These are phyloP conservation scores for Fusarium ambrosium DNA, from an alignment of 2,329 filamentous ascomycete species.

Conservation along the genomic window DNA sequence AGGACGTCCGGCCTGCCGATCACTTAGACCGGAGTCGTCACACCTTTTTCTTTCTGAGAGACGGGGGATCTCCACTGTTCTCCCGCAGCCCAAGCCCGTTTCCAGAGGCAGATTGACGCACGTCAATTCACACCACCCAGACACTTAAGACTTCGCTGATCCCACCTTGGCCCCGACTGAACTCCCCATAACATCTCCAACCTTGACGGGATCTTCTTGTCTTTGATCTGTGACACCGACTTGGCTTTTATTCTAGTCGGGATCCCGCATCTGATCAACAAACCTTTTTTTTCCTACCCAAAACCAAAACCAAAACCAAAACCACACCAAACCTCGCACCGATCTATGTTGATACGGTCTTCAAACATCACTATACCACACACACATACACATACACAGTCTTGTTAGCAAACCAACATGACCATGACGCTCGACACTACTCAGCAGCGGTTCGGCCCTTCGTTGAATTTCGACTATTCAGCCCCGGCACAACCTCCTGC, in stretches of 20 bases:
- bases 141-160: conserved; percentile 74
- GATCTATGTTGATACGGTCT: conserved; percentile 43
- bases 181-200: conserved; percentile 52
- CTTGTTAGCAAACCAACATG: conserved; percentile 69
- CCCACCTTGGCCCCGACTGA: conserved; percentile 58
- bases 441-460: conserved; percentile 81
- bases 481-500: conserved; percentile 70
- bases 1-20: conserved; percentile 68
- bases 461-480: conserved; percentile 83
- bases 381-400: conserved; percentile 35
- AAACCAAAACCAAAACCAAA: conserved; percentile 3
- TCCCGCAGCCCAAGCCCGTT: conserved; percentile 56
- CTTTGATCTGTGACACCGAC: conserved; percentile 59
- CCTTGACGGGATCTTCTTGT: conserved; percentile 53
- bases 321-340: conserved; percentile 26
- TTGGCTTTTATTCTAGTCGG: conserved; percentile 60
- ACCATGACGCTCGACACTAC: conserved; percentile 95
- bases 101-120: conserved; percentile 57
- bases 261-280: conserved; percentile 68
- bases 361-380: conserved; percentile 25
- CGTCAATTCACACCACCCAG: conserved; percentile 55
- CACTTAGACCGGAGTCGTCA: conserved; percentile 67
- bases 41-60: conserved; percentile 54
- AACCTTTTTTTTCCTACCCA: conserved; percentile 47
- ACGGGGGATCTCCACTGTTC: conserved; percentile 54